Percentiles rank a stretch among this genome's conserved stretches.
These are phyloP conservation scores for Eucalyptus guilfoylei DNA, from an alignment of 345 rosid genomes.

Conservation along the genomic window DNA sequence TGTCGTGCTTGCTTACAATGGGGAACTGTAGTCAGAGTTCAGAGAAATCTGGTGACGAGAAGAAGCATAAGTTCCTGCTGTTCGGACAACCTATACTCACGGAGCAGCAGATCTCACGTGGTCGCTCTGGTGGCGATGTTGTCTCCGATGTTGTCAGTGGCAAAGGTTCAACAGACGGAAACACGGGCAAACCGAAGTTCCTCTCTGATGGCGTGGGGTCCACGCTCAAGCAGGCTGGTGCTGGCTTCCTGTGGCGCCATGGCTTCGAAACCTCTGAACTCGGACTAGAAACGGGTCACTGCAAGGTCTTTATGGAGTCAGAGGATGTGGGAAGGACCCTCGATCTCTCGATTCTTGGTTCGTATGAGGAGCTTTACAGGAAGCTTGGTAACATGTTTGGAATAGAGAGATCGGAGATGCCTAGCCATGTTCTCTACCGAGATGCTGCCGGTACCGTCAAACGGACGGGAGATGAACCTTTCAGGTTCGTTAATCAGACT, in stretches of 20 bases:
- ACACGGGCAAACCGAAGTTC: conserved; percentile 5
- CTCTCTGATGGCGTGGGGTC: conserved; percentile 13
- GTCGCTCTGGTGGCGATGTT: conserved; percentile 20
- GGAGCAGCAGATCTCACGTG: conserved; percentile 45
- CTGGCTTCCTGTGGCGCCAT: conserved; percentile 34
- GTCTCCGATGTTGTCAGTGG: conserved; percentile 16
- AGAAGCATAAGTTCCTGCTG: conserved; percentile 65
- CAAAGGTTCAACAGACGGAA: conserved; percentile 9
- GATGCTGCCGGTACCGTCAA: conserved; percentile 51
- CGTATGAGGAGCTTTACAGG: conserved; percentile 66
- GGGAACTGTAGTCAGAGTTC: conserved; percentile 40
- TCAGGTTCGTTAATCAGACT: conserved; percentile 36
- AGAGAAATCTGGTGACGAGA: conserved; percentile 35
- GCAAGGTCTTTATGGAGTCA: conserved; percentile 91
- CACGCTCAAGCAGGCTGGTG: conserved; percentile 8
- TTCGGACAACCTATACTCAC: conserved; percentile 84
- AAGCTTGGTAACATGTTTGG: conserved; percentile 70
- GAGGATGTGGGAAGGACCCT: conserved; percentile 86
- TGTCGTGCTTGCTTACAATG: conserved; percentile 73
- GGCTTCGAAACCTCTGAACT: conserved; percentile 13
- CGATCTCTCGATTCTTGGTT: conserved; percentile 58
- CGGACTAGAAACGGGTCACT: conserved; percentile 51
- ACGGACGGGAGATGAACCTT: conserved; percentile 70
- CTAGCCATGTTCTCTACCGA: conserved; percentile 51
- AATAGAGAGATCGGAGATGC: conserved; percentile 50